Conservation (phyloP, 495 filamentous ascomycete species). For the Penicillium egyptiacum region DNA sequence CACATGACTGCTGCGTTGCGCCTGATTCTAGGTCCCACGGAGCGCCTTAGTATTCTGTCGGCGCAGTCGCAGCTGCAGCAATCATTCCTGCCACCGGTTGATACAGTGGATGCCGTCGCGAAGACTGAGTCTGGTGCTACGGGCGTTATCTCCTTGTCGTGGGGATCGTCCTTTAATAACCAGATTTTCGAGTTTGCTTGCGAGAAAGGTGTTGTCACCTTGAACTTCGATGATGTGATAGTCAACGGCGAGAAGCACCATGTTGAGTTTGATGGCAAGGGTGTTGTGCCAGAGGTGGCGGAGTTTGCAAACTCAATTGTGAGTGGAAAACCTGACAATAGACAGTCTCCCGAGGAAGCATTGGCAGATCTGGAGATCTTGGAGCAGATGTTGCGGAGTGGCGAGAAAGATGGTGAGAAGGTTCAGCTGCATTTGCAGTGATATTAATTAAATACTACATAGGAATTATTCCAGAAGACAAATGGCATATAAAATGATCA, state of each 20-base stretch:
- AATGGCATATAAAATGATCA: neutral
- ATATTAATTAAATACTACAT: neutral
- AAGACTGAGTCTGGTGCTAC: conserved; percentile 61
- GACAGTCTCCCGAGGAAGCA: conserved; percentile 64
- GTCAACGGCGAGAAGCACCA: conserved; percentile 53
- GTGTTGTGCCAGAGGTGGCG: conserved; percentile 65
- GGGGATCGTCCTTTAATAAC: conserved; percentile 62
- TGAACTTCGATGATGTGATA: conserved; percentile 54
- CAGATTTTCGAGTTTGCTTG: conserved; percentile 54
- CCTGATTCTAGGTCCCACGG: conserved; percentile 54
- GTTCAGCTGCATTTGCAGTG: conserved; percentile 32
- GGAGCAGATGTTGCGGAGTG: conserved; percentile 64
- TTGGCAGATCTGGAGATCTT: conserved; percentile 68
- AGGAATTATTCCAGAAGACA: neutral
- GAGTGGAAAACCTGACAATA: conserved; percentile 39
- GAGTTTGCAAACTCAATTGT: conserved; percentile 62
- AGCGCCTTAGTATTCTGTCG: conserved; percentile 47
- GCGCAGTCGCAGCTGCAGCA: conserved; percentile 61
- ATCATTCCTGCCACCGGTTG: conserved; percentile 67
- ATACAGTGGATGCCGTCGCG: conserved; percentile 66
- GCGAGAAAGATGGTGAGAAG: conserved; percentile 54
- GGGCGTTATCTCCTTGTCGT: conserved; percentile 61
- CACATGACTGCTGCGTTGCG: conserved; percentile 67
- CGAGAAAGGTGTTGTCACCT: conserved; percentile 50
- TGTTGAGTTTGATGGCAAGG: conserved; percentile 54